Evolutionary conservation across 2,329 filamentous ascomycete species (phyloP), one percentile per base, ranked within the genome.

Genomic region (Pseudogymnoascus verrucosus): DNA sequence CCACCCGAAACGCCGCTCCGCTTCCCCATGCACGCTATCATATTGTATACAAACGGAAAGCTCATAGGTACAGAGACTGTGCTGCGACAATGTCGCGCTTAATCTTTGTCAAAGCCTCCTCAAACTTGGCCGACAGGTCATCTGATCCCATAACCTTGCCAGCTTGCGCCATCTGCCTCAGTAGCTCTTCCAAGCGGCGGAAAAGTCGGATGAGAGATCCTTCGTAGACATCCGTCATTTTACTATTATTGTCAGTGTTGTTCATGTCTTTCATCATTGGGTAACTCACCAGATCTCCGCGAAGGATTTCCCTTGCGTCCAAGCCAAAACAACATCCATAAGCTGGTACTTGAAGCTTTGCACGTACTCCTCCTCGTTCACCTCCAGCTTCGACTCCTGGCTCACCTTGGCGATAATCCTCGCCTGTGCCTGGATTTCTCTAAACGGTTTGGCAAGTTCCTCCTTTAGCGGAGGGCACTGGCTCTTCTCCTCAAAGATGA

Each of bases 171-270:
- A 98, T 96, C 76, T 99, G 95, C 68, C 95, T 86, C 37, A 99
- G 81, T 64, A 97, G 82, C 78, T 99, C 95, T 77, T 99, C 95
- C 34, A 99, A 82, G 19, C 95, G 90, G 63, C 95, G 89, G 85
- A 99, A 99, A 40, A 97, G 86, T 60, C 95, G 91, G 70, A 99
- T 98, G 66, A 99, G 80, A 64, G 91, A 97, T 65, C 95, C 95
- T 79, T 99, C 95, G 76, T 97, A 99, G 28, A 93, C 91, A 71
- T 97, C 93, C 28, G 95, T 98, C 93, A 99, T 97, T 91, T 96
- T 96, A 78, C 93, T 96, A 67, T 6, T 59, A 26, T 59, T 34
- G 11, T 7, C 51, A 40, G 39, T 57, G 37, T 67, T 61, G 44
- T 60, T 47, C 71, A 68, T 74, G 60, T 37, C 34, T n/a, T 61